A percentile compares a stretch with the other conserved stretches of the same genome.
These are phyloP conservation scores for Coemansia sp. DNA, from an alignment of 192 early-diverging fungal genomes.

Conservation along the genomic window DNA sequence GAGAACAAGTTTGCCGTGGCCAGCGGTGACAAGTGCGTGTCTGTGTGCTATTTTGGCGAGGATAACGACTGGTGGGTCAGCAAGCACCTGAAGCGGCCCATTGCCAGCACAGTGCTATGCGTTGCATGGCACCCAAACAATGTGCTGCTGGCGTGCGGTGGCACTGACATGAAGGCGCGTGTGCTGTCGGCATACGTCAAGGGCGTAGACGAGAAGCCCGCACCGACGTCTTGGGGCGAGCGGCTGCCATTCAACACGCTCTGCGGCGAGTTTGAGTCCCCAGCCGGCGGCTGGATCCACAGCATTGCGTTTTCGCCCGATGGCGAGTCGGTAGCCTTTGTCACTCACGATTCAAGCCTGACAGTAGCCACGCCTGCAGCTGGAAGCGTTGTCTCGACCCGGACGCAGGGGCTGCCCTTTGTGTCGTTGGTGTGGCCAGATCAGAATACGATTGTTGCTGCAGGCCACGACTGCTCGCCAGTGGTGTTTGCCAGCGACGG, in stretches of 20 bases:
- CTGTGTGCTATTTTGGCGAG: constrained; percentile 93
- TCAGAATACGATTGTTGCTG: constrained; percentile 75
- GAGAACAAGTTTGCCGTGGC: constrained; percentile 99
- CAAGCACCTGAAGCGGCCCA: constrained; percentile 94
- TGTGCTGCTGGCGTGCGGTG: constrained; percentile 86
- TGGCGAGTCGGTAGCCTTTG: constrained; percentile 82
- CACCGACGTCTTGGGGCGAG: constrained; percentile 88
- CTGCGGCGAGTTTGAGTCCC: constrained; percentile 79
- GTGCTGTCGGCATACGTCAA: constrained; percentile 96
- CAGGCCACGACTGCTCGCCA: constrained; percentile 93
- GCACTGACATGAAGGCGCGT: constrained; percentile 84
- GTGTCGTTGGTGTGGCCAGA: constrained; percentile 74
- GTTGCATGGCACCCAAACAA: constrained; percentile 98
- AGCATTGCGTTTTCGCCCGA: constrained; percentile 82
- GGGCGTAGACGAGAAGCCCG: constrained; percentile 86
- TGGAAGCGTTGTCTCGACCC: constrained; percentile 60
- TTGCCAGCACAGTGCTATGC: constrained; percentile 82
- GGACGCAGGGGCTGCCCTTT: constrained; percentile 70
- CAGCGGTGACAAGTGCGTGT: constrained; percentile 85
- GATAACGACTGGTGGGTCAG: constrained; percentile 96
- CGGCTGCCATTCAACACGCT: constrained; percentile 90
- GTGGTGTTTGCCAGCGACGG: constrained; percentile 68
- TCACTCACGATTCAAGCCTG: constrained; percentile 81
- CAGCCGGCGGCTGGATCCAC: constrained; percentile 88
- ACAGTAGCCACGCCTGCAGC: constrained; percentile 70